Evolutionary conservation across 2,329 filamentous ascomycete genomes (phyloP).

Genomic region (Dactylellina sp.): DNA sequence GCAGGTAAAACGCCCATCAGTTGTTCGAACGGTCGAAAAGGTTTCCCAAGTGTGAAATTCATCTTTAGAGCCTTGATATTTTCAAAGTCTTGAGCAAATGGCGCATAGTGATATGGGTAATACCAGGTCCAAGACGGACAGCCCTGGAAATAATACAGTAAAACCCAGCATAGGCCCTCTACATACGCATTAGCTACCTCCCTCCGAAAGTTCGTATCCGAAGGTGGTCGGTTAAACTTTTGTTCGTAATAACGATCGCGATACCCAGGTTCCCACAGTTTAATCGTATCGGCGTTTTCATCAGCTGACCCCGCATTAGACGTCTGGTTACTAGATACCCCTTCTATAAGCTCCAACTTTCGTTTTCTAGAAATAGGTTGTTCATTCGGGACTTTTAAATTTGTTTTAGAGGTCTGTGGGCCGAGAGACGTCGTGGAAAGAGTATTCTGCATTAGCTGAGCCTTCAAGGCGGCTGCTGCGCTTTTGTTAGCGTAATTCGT

Average conservation of each 20-base stretch:
- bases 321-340: constrained; percentile 68
- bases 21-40: constrained; percentile 94
- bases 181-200: constrained; percentile 91
- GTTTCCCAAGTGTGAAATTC: constrained; percentile 82
- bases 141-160: constrained; percentile 97
- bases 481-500: constrained; percentile 91
- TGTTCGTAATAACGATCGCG: constrained; percentile 96
- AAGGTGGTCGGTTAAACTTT: constrained; percentile 87
- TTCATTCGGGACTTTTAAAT: constrained; percentile 58
- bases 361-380: constrained; percentile 76
- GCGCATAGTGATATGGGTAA: constrained; percentile 97
- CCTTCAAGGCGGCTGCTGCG: constrained; percentile 87
- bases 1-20: constrained; percentile 97
- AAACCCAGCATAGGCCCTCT: constrained; percentile 93
- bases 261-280: constrained; percentile 95
- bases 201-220: constrained; percentile 86
- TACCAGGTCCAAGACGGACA: constrained; percentile 99
- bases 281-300: constrained; percentile 77
- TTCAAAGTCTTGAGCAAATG: constrained; percentile 94
- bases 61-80: constrained; percentile 82
- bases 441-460: constrained; percentile 72
- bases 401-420: constrained; percentile 8
- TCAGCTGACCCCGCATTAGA: constrained; percentile 63
- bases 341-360: constrained; percentile 78
- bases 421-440: constrained; percentile 24